Conservation (phyloP, 2,329 filamentous ascomycete genomes). For the Drechmeria coniospora region DNA sequence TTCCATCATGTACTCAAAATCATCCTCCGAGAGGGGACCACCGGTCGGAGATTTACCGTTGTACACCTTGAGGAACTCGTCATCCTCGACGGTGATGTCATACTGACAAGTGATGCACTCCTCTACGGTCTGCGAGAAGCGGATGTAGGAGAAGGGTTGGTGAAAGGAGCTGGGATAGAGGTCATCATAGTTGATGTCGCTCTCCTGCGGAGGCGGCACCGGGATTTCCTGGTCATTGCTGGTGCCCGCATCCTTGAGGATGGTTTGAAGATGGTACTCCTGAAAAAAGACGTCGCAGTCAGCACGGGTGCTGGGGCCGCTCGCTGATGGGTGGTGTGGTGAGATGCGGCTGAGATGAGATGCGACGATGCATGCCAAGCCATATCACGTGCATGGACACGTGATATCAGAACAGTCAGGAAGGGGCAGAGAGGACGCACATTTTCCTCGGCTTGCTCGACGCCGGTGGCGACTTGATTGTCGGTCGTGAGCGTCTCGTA, state of each 20-base stretch:
- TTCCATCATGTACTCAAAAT: conserved; percentile 88
- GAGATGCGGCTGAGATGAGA: conserved; percentile 1
- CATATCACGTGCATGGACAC: conserved; percentile 31
- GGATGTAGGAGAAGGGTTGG: conserved; percentile 85
- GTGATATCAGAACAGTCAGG: conserved; percentile 26
- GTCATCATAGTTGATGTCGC: conserved; percentile 67
- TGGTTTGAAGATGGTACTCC: conserved; percentile 93
- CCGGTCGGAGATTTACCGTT: conserved; percentile 58
- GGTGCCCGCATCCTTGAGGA: conserved; percentile 41
- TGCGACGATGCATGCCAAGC: conserved; percentile 6
- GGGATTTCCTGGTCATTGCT: conserved; percentile 48
- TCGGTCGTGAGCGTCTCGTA: conserved; percentile 76
- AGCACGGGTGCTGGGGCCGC: conserved; percentile 2
- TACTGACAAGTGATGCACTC: conserved; percentile 83
- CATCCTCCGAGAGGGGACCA: conserved; percentile 65
- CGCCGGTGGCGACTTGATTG: conserved; percentile 84
- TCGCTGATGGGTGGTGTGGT: conserved; percentile 6
- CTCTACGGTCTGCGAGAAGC: conserved; percentile 95
- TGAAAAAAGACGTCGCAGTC: conserved; percentile 25
- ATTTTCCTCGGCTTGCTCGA: conserved; percentile 94
- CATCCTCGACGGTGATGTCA: conserved; percentile 88
- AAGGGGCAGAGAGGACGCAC: conserved; percentile 43
- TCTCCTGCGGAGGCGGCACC: conserved; percentile 48
- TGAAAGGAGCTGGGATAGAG: conserved; percentile 69
- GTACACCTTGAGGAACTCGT: conserved; percentile 66